These are phyloP conservation scores for Sporothrix protearum DNA, from an alignment of 2,329 filamentous ascomycete species.

Conservation along the genomic window DNA sequence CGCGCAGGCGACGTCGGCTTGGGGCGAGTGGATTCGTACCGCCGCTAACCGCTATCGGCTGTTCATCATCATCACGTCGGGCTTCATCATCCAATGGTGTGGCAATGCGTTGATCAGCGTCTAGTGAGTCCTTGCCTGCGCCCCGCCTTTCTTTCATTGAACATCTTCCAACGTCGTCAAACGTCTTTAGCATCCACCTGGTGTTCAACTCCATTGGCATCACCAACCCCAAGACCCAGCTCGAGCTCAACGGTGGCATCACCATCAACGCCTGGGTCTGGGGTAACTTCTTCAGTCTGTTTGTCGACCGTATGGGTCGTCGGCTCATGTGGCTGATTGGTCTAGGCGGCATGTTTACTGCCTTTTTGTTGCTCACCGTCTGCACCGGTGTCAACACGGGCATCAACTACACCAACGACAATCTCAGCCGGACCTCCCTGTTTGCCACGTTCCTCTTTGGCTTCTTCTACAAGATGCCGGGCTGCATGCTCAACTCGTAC, in stretches of 20 bases:
- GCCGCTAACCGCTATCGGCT: conserved; percentile 27
- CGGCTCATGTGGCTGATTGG: conserved; percentile 31
- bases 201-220: conserved; percentile 37
- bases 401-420: conserved; percentile 23
- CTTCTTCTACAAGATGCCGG: conserved; percentile 39
- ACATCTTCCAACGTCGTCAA: too few relatives aligned
- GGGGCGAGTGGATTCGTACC: conserved; percentile 24
- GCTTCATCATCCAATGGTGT: conserved; percentile 26
- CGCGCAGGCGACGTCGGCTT: conserved; percentile 11
- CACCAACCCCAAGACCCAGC: conserved; percentile 27
- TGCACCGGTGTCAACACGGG: conserved; percentile 26
- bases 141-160: neutral
- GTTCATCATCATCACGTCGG: conserved; percentile 25
- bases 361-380: conserved; percentile 25
- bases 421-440: conserved; percentile 21
- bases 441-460: conserved; percentile 23
- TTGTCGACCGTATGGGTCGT: conserved; percentile 27
- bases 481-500: conserved; percentile 33
- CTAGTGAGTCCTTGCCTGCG: conserved; percentile 23
- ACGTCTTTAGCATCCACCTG: conserved; percentile 30
- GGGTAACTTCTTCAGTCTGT: conserved; percentile 14
- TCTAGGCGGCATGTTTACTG: conserved; percentile 26
- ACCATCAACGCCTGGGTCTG: conserved; percentile 30
- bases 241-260: conserved; percentile 30
- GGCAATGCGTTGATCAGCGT: conserved; percentile 36